These are phyloP conservation scores for Backusella tarrabulga DNA, from an alignment of 192 early-diverging fungal genomes.

Conservation along the genomic window DNA sequence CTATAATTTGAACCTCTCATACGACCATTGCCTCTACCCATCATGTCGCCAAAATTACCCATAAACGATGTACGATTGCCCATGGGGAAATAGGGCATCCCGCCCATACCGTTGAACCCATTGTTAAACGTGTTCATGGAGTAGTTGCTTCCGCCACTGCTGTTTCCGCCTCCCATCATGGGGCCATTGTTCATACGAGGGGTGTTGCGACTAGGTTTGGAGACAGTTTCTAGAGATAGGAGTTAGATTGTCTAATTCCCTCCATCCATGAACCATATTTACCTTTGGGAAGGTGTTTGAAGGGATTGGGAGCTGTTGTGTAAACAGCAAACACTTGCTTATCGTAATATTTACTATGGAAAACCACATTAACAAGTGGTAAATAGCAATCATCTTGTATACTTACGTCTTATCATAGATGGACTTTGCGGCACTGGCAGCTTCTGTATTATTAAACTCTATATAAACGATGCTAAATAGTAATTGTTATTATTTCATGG, in stretches of 20 bases:
- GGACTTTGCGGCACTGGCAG: slow-evolving; percentile 37
- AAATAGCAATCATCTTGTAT: too few species aligned
- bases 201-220: slow-evolving; percentile 20
- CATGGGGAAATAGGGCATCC: slow-evolving; percentile 14
- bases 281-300: slow-evolving; percentile 44
- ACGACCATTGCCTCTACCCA: slow-evolving; percentile 22
- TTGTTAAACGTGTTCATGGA: slow-evolving; percentile 3
- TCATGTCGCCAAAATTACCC: slow-evolving; percentile 9
- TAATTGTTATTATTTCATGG: not conserved
- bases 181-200: not conserved
- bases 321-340: slow-evolving; percentile 34
- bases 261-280: not conserved
- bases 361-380: too few species aligned
- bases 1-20: slow-evolving; percentile 17
- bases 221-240: slow-evolving; percentile 20
- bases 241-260: not conserved
- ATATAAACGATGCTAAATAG: slow-evolving; percentile 43
- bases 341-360: slow-evolving; percentile 21
- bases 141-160: not conserved
- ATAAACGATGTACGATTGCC: slow-evolving; percentile 6
- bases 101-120: slow-evolving; percentile 14
- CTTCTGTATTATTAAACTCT: slow-evolving; percentile 46
- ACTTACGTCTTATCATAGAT: slow-evolving; percentile 46
- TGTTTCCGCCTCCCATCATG: not conserved
- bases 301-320: slow-evolving; percentile 39